Conservation (phyloP, 2,329 filamentous ascomycete species). For the Fusarium equiseti region DNA sequence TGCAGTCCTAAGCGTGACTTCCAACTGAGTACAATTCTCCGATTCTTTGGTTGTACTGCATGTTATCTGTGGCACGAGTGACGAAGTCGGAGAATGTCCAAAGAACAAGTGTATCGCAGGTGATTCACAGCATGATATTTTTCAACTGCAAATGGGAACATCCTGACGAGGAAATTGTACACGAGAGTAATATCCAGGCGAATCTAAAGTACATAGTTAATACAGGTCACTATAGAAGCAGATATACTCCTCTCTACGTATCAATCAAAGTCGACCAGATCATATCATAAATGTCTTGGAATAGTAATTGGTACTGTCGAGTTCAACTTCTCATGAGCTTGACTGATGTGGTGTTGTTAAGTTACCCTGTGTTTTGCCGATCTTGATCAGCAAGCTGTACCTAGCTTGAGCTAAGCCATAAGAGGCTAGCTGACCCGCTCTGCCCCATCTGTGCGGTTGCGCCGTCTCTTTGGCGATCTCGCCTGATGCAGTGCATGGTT, state of each 20-base stretch:
- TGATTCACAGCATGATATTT: not conserved
- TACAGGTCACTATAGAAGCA: accelerated
- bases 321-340: not conserved
- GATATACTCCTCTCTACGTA: too few species aligned
- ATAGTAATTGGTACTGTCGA: not conserved
- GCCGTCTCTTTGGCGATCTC: constrained; percentile 44
- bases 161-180: accelerated
- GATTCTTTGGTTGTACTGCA: constrained; percentile 8
- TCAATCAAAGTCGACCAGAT: not conserved
- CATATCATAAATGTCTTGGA: too few species aligned
- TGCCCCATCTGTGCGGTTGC: constrained; percentile 45
- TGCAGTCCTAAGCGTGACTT: constrained; percentile 27
- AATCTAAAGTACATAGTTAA: not conserved
- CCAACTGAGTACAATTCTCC: constrained; percentile 37
- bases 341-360: not conserved
- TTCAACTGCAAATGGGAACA: not conserved
- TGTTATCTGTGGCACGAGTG: constrained; percentile 17
- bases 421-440: constrained; percentile 25
- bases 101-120: constrained; percentile 4
- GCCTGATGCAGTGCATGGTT: constrained; percentile 40
- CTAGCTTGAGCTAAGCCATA: constrained; percentile 21
- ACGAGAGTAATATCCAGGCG: accelerated
- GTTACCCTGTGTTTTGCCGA: constrained; percentile 2
- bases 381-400: constrained; percentile 17
- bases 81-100: constrained; percentile 24